Evolutionary conservation across 2,329 filamentous ascomycete species (phyloP).

Genomic region (Penicillium sp.): DNA sequence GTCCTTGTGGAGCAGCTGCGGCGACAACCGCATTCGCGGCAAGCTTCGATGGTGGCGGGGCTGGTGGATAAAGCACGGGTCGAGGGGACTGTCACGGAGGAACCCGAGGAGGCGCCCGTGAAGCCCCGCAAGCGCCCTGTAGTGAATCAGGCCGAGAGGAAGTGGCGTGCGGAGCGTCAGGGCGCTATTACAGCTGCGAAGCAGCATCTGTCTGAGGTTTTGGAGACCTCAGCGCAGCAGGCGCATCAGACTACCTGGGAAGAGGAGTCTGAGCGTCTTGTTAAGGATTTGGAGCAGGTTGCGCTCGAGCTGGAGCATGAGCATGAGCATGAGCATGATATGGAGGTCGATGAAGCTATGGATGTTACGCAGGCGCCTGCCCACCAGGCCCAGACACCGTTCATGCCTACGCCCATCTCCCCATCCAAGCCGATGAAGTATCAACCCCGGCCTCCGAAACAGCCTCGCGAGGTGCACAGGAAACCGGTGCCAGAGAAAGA

Average conservation of each 20-base stretch:
- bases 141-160: slow-evolving; percentile 43
- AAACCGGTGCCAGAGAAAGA: not conserved
- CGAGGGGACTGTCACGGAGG: slow-evolving; percentile 7
- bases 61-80: slow-evolving; percentile 23
- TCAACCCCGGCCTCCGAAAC: slow-evolving; percentile 38
- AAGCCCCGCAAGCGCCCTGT: slow-evolving; percentile 42
- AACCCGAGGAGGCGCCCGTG: slow-evolving; percentile 13
- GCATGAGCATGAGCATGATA: slow-evolving; percentile 39
- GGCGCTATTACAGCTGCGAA: slow-evolving; percentile 38
- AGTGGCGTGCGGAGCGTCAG: slow-evolving; percentile 41
- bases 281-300: slow-evolving; percentile 44
- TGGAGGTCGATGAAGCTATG: slow-evolving; percentile 21
- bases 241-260: slow-evolving; percentile 44
- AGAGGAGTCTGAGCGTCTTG: slow-evolving; percentile 45
- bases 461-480: slow-evolving; percentile 19
- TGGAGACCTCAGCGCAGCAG: slow-evolving; percentile 39
- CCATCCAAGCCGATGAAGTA: slow-evolving; percentile 39
- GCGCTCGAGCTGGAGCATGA: slow-evolving; percentile 43
- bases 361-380: slow-evolving; percentile 2
- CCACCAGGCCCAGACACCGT: not conserved
- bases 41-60: slow-evolving; percentile 37
- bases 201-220: slow-evolving; percentile 32
- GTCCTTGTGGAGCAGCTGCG: slow-evolving; percentile 44
- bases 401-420: slow-evolving; percentile 9
- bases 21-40: slow-evolving; percentile 34